phyloP scores from a whole-genome alignment of 2,329 filamentous ascomycete genomes.

The Boeremia lycopersici region DNA sequence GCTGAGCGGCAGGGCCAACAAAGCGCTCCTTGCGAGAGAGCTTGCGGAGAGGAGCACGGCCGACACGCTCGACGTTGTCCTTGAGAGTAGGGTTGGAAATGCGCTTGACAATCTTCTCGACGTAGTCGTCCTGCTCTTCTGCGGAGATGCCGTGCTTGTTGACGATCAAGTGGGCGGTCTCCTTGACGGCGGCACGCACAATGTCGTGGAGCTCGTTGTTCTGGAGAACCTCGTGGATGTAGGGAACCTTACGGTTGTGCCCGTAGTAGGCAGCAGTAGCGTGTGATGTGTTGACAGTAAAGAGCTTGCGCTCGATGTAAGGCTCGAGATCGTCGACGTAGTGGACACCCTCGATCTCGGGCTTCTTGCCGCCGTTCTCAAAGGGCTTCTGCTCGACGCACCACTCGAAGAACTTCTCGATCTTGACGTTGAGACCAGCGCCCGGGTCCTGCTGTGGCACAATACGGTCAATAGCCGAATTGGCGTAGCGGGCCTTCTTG shows the following conservation, averaged over 20 bases:
- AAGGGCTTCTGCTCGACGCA: slow-evolving; percentile 91
- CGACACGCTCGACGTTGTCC: slow-evolving; percentile 93
- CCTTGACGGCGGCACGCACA: slow-evolving; percentile 78
- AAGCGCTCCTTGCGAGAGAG: slow-evolving; percentile 94
- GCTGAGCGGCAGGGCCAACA: slow-evolving; percentile 86
- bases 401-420: slow-evolving; percentile 99
- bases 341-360: slow-evolving; percentile 84
- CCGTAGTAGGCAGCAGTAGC: slow-evolving; percentile 96
- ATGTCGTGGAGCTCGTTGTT: slow-evolving; percentile 80
- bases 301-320: slow-evolving; percentile 99
- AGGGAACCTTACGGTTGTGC: slow-evolving; percentile 82
- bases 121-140: slow-evolving; percentile 81
- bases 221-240: slow-evolving; percentile 85
- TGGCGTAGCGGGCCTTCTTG: slow-evolving; percentile 85
- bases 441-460: slow-evolving; percentile 86
- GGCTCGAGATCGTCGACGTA: slow-evolving; percentile 91
- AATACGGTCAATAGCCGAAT: slow-evolving; percentile 98
- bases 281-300: slow-evolving; percentile 98
- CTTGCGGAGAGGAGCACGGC: slow-evolving; percentile 92
- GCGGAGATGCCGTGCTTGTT: slow-evolving; percentile 80
- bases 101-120: slow-evolving; percentile 87
- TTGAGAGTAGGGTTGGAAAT: slow-evolving; percentile 94
- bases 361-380: slow-evolving; percentile 66
- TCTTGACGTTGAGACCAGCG: slow-evolving; percentile 85
- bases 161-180: slow-evolving; percentile 86